Evolutionary conservation across 2,329 filamentous ascomycete species (phyloP).

Genomic region (Ascochyta fabae): DNA sequence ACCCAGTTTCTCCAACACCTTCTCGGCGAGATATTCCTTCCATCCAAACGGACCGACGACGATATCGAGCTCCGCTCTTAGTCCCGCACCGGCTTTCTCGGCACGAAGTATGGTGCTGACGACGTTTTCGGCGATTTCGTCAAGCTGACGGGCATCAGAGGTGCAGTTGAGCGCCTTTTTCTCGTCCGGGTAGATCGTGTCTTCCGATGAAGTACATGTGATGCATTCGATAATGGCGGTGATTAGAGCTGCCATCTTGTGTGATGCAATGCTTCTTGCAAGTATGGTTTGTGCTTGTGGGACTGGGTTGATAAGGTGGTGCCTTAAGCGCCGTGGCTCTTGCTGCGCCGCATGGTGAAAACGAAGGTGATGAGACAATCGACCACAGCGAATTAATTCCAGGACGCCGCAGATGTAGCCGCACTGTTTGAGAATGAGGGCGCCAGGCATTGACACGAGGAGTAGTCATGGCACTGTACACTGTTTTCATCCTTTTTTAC

Average conservation of each 20-base stretch:
- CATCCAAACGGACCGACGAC: conserved; percentile 36
- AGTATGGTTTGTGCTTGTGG: not conserved
- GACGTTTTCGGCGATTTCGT: conserved; percentile 27
- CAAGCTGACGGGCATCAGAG: conserved; percentile 10
- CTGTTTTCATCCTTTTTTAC: not conserved
- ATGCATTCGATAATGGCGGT: conserved; percentile 2
- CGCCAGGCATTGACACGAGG: not conserved
- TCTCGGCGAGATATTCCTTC: conserved; percentile 41
- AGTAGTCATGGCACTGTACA: not conserved
- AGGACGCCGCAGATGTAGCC: not conserved
- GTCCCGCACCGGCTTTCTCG: conserved; percentile 23
- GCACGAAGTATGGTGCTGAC: conserved; percentile 24
- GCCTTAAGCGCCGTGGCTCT: conserved; percentile 6
- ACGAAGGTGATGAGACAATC: not conserved
- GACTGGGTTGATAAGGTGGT: not conserved
- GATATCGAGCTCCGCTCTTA: conserved; percentile 33
- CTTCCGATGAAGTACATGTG: not conserved
- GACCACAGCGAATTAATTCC: not conserved
- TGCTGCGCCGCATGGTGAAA: conserved; percentile 3
- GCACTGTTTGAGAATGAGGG: not conserved
- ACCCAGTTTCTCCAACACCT: conserved; percentile 36
- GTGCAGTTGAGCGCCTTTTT: conserved; percentile 19
- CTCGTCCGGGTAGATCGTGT: conserved; percentile 11
- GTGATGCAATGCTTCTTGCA: not conserved
- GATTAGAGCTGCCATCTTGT: not conserved